Base-by-base conservation (phyloP, 257 asterid species). In the Misopates orontium region DNA sequence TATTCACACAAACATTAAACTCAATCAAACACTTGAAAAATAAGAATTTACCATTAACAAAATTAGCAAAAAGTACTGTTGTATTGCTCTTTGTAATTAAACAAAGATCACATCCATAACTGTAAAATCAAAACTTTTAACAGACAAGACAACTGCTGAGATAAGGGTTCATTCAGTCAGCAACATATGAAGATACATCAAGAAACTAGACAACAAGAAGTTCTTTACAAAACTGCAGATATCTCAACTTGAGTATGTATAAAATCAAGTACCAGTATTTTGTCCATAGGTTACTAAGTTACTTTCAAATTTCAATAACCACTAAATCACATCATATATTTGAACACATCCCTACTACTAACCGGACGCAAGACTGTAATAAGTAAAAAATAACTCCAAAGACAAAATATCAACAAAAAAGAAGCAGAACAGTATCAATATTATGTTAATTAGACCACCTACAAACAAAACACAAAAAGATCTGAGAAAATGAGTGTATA, bases 291-390 rank as follows among this genome's bases (percentile, higher is more conserved):
- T 59, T 68, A 73, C 23, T 53, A 28, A 28, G 36, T 28, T 28
- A 28, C 36, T 2, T 28, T 2, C 6, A 28, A 28, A 2, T 36
- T 4, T 66, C 31, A 40, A 41, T 31, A 45, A 50, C 18, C 17
- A 64, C 51, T 45, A 4, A 36, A 36, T 36, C 11, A 36, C 42
- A 36, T 36, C 42, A 36, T 9, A 36, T 36, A 36, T 3, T 36
- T 36, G 10, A 36, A 36, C 11, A 36, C 11, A 1, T 36, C 11
- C 42, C 10, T 36, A 28, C 1, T 36, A 36, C 10, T 36, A 56
- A 71, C 78, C 68, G 83, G 82, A 70, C 66, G 74, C 7, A 69
- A 72, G 68, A 78, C 61, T 78, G 81, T 25, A 56, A 48, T 64
- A 17, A 23, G 22, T 28, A 36, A 36, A 18, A 36, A 64, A 11